Percentiles rank a stretch among this genome's conserved stretches.
phyloP scores from a whole-genome alignment of 2,329 filamentous ascomycete species.

The Lomentospora prolificans region DNA sequence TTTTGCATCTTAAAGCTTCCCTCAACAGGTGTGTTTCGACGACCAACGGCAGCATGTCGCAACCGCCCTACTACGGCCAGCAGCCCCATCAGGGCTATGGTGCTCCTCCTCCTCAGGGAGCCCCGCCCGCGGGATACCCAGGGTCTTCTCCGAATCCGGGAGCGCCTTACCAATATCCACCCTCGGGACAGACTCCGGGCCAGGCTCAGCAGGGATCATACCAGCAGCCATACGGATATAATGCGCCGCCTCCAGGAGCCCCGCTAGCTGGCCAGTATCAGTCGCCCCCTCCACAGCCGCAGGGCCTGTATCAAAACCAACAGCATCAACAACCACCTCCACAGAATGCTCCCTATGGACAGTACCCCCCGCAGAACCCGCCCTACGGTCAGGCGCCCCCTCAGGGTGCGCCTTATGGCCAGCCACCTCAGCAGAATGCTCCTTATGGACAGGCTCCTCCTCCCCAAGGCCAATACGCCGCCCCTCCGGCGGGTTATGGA shows the following conservation, averaged over 20 bases:
- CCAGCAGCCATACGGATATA: conserved; percentile 8
- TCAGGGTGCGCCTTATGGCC: conserved; percentile 7
- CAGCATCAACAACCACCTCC: not conserved
- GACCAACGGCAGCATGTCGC: not conserved
- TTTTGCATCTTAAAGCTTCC: too few species aligned
- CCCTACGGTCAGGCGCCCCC: conserved; percentile 5
- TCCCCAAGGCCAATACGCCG: conserved; percentile 7
- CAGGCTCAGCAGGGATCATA: conserved; percentile 4
- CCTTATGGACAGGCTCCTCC: conserved; percentile 6
- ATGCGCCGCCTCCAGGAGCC: conserved; percentile 4
- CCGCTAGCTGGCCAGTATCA: not conserved
- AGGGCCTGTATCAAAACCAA: not conserved
- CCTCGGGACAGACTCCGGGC: not conserved
- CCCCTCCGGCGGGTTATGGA: conserved; percentile 7
- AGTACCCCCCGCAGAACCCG: not conserved
- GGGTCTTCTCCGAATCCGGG: not conserved
- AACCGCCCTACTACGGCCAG: conserved; percentile 9
- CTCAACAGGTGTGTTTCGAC: too few species aligned
- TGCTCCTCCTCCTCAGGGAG: not conserved
- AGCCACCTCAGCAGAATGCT: conserved; percentile 12
- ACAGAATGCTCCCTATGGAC: not conserved
- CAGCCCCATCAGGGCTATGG: conserved; percentile 2
- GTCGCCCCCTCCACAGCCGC: not conserved
- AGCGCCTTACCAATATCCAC: not conserved
- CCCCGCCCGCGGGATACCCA: conserved; percentile 1